Percentiles rank a stretch among this genome's conserved stretches.
Conservation (phyloP, 306 rosid genomes). For the Cicer chorassanicum region DNA sequence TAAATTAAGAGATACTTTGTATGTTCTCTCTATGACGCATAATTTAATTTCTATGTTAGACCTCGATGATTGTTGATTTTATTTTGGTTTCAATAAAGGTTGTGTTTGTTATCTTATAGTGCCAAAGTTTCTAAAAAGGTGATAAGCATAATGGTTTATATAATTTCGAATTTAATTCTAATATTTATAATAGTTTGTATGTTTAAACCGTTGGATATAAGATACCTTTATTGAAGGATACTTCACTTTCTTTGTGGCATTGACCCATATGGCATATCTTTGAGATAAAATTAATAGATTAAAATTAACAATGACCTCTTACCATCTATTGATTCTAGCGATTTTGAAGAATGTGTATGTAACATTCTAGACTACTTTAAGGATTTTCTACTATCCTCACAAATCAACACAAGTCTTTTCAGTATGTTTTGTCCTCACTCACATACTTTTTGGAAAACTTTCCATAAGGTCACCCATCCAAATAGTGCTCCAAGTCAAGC, state of each 20-base stretch:
- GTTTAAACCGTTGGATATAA: not conserved
- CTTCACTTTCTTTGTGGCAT: not conserved
- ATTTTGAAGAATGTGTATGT: not conserved
- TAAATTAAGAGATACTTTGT: not conserved
- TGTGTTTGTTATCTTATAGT: not conserved
- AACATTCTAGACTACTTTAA: too few species aligned
- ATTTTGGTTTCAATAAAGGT: not conserved
- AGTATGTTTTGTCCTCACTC: too few species aligned
- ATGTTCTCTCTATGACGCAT: not conserved
- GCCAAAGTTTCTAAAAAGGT: not conserved
- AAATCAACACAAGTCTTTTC: too few species aligned
- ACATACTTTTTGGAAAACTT: too few species aligned
- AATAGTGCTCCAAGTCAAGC: too few species aligned
- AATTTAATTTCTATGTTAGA: not conserved
- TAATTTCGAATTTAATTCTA: not conserved
- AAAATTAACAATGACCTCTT: not conserved
- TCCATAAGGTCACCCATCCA: too few species aligned
- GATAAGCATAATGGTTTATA: not conserved
- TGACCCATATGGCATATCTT: not conserved
- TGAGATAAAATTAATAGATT: not conserved
- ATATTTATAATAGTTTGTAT: not conserved
- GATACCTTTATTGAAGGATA: not conserved
- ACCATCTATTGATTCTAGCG: not conserved
- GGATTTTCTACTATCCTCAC: too few species aligned
- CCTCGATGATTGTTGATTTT: not conserved